Percentiles rank a stretch among this genome's conserved stretches.
These are phyloP conservation scores for Rhododendron molle DNA, from an alignment of 148 eudicot species.

Conservation along the genomic window DNA sequence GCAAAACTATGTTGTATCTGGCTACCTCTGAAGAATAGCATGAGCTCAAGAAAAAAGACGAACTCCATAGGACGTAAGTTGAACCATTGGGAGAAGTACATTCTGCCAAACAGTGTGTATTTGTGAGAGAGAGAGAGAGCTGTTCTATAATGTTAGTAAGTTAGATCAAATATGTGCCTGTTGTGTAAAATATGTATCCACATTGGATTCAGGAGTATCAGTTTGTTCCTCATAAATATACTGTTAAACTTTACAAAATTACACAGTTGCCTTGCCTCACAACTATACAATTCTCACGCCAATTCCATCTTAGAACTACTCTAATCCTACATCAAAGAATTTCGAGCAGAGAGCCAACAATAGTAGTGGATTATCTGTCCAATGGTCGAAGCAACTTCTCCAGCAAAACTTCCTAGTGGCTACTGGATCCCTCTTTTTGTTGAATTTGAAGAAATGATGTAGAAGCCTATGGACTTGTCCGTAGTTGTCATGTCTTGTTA, in stretches of 20 bases:
- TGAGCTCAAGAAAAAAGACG: neutral
- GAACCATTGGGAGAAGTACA: neutral
- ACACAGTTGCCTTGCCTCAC: slow-evolving; percentile 2
- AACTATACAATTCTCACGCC: neutral
- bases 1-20: neutral
- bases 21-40: neutral
- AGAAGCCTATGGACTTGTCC: slow-evolving; percentile 72
- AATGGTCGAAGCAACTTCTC: neutral
- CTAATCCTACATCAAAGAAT: neutral
- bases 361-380: neutral
- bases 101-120: neutral
- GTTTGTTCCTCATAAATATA: neutral
- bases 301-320: neutral
- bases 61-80: neutral
- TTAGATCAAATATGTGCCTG: neutral
- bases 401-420: neutral
- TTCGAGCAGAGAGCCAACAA: neutral
- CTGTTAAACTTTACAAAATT: too few relatives aligned
- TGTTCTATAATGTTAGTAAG: neutral
- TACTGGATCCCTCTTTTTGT: slow-evolving; percentile 29
- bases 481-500: slow-evolving; percentile 24
- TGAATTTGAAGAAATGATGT: slow-evolving; percentile 73
- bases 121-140: neutral
- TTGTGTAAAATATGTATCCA: neutral
- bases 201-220: neutral